phyloP scores from a whole-genome alignment of 2,329 filamentous ascomycete species.

The Penicillium sp. region DNA sequence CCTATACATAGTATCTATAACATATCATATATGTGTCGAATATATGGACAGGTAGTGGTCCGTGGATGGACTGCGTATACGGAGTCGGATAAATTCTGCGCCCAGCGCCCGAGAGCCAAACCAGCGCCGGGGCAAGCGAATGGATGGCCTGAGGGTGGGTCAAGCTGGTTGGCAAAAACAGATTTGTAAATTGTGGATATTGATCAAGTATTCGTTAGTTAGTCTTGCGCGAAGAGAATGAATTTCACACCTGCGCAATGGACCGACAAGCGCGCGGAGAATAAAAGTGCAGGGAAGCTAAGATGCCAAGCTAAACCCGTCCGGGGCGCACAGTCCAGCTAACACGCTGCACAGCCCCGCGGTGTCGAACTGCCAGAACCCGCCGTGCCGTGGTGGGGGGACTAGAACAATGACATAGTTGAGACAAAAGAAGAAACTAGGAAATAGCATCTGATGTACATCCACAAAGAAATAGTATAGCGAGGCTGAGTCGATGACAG shows the following conservation, averaged over 20 bases:
- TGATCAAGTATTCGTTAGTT: neutral
- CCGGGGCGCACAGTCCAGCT: slow-evolving; percentile 11
- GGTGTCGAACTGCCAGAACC: neutral
- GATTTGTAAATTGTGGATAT: neutral
- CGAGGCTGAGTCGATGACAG: slow-evolving; percentile 1
- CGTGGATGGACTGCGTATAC: no score
- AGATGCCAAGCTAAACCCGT: slow-evolving; percentile 3
- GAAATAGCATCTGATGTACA: slow-evolving; percentile 1
- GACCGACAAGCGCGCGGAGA: neutral
- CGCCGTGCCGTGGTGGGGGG: neutral
- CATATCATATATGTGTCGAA: no score
- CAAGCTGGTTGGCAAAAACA: neutral
- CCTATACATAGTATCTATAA: neutral
- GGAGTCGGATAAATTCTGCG: neutral
- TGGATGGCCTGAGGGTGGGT: neutral
- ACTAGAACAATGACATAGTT: neutral
- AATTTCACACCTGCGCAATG: neutral
- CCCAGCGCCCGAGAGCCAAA: slow-evolving; percentile 1
- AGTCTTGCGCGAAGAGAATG: neutral
- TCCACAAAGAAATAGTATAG: no score
- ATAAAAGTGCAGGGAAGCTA: neutral
- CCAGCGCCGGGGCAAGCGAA: neutral
- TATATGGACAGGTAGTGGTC: neutral
- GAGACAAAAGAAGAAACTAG: neutral
- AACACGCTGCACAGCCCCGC: slow-evolving; percentile 12